phyloP scores from a whole-genome alignment of 2,329 filamentous ascomycete genomes.

The Sporothrix variecibatus region DNA sequence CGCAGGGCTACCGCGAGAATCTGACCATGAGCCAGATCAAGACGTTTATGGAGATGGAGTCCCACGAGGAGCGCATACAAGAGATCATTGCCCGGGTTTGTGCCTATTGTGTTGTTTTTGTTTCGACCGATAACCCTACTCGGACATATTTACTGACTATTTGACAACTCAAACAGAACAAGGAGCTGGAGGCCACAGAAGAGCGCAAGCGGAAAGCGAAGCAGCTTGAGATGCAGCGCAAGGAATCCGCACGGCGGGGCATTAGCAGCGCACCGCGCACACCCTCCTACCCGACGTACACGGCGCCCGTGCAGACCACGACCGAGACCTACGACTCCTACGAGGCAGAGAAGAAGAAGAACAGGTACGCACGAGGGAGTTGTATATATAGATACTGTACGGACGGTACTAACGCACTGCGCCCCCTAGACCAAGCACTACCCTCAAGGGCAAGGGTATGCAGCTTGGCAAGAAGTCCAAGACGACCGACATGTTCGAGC shows the following conservation, averaged over 20 bases:
- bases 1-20: constrained; percentile 93
- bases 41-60: constrained; percentile 99
- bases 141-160: background rate
- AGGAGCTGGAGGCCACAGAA: constrained; percentile 96
- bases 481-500: constrained; percentile 95
- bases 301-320: constrained; percentile 66
- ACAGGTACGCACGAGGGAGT: constrained; percentile 60
- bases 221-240: constrained; percentile 97
- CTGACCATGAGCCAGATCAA: constrained; percentile 96
- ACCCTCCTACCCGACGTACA: constrained; percentile 87
- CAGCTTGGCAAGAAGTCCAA: constrained; percentile 99
- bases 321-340: constrained; percentile 89
- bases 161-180: constrained; percentile 65
- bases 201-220: constrained; percentile 98
- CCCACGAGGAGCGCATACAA: constrained; percentile 97
- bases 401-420: background rate
- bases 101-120: background rate
- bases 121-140: background rate
- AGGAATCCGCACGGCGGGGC: constrained; percentile 79
- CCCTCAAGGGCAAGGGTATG: constrained; percentile 95
- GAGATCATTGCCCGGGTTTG: constrained; percentile 90
- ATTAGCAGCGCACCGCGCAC: constrained; percentile 63
- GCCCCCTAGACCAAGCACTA: constrained; percentile 39
- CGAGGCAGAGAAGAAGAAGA: constrained; percentile 96
- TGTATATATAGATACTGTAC: background rate